phyloP scores from a whole-genome alignment of 352 stramenopile genomes.

The Globisporangium mamillatum region DNA sequence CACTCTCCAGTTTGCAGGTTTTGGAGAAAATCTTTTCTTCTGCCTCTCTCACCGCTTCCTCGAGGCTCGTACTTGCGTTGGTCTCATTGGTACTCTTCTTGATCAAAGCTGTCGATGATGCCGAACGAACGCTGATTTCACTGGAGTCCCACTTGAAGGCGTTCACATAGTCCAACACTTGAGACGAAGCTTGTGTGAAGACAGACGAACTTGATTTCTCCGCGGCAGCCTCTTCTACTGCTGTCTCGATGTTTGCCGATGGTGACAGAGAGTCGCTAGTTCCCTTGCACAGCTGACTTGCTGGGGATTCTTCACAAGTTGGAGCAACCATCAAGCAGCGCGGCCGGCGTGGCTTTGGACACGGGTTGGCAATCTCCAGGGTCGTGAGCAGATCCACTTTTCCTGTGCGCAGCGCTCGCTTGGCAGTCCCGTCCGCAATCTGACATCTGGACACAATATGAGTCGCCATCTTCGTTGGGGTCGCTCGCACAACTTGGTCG shows the following conservation, averaged over 20 bases:
- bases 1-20: background rate
- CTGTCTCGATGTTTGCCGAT: background rate
- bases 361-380: background rate
- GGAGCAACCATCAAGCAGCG: background rate
- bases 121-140: slow-evolving; percentile 1
- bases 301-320: background rate
- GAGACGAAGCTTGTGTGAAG: background rate
- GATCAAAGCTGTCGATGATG: background rate
- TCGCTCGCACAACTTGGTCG: background rate
- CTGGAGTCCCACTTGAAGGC: slow-evolving; percentile 8
- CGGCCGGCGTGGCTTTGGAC: background rate
- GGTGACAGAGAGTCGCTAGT: no score
- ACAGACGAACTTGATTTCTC: background rate
- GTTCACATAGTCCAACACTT: slow-evolving; percentile 6
- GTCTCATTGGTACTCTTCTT: background rate
- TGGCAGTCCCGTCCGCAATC: slow-evolving; percentile 12
- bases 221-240: no score
- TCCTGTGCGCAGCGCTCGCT: slow-evolving; percentile 10
- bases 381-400: slow-evolving; percentile 3
- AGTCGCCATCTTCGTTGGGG: slow-evolving; percentile 15
- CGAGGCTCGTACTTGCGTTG: background rate
- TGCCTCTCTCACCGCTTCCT: background rate
- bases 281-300: background rate
- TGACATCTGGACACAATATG: slow-evolving; percentile 13
- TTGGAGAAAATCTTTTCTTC: slow-evolving; percentile 4